Evolutionary conservation across 2,329 filamentous ascomycete genomes (phyloP).

Genomic region (Penicillium psychrosexuale): DNA sequence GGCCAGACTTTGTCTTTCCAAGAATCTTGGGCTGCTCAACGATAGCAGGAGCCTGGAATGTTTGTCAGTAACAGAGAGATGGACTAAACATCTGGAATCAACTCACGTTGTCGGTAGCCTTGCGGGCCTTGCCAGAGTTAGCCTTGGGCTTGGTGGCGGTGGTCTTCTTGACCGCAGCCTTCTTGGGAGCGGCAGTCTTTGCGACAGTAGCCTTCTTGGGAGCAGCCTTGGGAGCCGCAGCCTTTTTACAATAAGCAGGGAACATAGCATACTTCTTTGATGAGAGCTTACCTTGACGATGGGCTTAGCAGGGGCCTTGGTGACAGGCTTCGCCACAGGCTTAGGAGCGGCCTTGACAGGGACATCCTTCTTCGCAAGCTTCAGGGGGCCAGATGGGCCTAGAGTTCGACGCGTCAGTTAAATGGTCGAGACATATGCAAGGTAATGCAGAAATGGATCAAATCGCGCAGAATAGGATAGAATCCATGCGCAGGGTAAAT

Average conservation of each 20-base stretch:
- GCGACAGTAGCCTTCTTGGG: slow-evolving; percentile 25
- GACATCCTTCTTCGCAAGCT: slow-evolving; percentile 77
- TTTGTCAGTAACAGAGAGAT: slow-evolving; percentile 19
- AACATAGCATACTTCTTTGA: not conserved
- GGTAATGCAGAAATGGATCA: not conserved
- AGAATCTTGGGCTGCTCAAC: slow-evolving; percentile 68
- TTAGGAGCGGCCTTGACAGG: slow-evolving; percentile 31
- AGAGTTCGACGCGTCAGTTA: slow-evolving; percentile 30
- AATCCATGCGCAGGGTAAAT: slow-evolving; percentile 1
- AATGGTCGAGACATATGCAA: not conserved
- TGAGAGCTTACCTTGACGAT: slow-evolving; percentile 20
- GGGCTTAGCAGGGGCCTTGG: slow-evolving; percentile 16
- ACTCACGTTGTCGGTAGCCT: slow-evolving; percentile 46
- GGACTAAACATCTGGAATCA: not conserved
- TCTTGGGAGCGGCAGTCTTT: slow-evolving; percentile 41
- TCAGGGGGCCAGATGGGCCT: slow-evolving; percentile 85
- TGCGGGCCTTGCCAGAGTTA: slow-evolving; percentile 54
- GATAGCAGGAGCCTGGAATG: slow-evolving; percentile 59
- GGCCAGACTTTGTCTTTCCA: slow-evolving; percentile 81
- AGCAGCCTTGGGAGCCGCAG: slow-evolving; percentile 35
- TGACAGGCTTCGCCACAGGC: slow-evolving; percentile 14
- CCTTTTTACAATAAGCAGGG: slow-evolving; percentile 24
- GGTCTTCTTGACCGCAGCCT: slow-evolving; percentile 48
- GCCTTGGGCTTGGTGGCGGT: slow-evolving; percentile 53
- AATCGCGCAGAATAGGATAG: not conserved